phyloP scores from a whole-genome alignment of 1,139 yeast species.

The Saccharomycopsis crataegensis region DNA sequence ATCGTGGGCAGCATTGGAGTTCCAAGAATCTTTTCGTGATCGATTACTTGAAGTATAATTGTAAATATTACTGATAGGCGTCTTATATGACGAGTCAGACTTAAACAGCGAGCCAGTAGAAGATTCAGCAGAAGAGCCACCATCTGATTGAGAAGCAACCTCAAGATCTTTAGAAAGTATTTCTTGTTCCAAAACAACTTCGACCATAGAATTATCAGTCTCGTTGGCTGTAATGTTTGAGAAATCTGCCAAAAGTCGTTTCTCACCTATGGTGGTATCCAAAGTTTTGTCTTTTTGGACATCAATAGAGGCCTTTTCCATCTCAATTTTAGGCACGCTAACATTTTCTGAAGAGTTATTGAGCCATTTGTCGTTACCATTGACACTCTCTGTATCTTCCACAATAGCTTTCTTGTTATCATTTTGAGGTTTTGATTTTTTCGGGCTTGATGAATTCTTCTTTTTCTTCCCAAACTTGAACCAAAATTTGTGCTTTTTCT shows the following conservation, averaged over 20 bases:
- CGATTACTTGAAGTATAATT: no score
- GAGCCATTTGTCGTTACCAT: neutral
- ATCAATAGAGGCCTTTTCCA: neutral
- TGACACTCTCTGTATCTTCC: neutral
- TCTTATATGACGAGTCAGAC: neutral
- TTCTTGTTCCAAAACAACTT: neutral
- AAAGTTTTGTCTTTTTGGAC: neutral
- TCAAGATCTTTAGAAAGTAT: neutral
- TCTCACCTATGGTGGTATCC: neutral
- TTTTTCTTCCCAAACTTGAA: conserved; percentile 11
- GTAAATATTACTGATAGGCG: neutral
- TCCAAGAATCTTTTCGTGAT: neutral
- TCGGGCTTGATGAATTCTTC: neutral
- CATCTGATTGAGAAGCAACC: no score
- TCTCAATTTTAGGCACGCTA: neutral
- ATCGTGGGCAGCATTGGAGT: neutral
- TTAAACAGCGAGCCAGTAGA: no score
- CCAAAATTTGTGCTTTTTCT: conserved; percentile 16
- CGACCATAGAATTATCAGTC: neutral
- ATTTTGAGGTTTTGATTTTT: neutral
- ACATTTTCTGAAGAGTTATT: no score
- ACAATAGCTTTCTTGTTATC: neutral
- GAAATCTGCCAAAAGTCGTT: neutral
- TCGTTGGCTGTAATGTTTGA: neutral
- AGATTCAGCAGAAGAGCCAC: no score